Conservation (phyloP, 2,329 filamentous ascomycete genomes). For the Penicillium capsulatum region DNA sequence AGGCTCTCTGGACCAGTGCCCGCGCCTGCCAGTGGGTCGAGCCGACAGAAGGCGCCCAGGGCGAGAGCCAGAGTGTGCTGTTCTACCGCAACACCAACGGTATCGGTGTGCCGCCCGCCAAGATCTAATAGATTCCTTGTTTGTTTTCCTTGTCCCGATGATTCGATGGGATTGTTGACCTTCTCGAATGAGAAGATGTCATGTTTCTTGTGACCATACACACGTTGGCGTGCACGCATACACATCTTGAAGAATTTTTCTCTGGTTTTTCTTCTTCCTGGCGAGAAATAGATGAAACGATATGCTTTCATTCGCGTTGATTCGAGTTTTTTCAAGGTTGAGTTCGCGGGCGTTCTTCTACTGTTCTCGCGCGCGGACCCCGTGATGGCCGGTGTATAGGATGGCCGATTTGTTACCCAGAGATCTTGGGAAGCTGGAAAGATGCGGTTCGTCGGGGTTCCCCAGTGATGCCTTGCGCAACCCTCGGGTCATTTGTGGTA, state of each 20-base stretch:
- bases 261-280: too few species aligned
- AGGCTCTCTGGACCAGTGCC: slow-evolving; percentile 72
- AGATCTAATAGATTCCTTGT: slow-evolving; percentile 33
- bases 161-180: background rate
- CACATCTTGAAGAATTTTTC: slow-evolving; percentile 11
- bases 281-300: slow-evolving; percentile 10
- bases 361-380: too few species aligned
- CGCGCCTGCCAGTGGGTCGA: slow-evolving; percentile 97
- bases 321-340: too few species aligned
- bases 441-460: too few species aligned
- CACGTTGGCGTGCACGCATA: slow-evolving; percentile 8
- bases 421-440: too few species aligned
- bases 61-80: slow-evolving; percentile 75
- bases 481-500: too few species aligned
- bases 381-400: too few species aligned
- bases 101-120: slow-evolving; percentile 60
- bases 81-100: slow-evolving; percentile 97
- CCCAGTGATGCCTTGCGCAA: too few species aligned
- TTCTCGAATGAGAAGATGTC: too few species aligned
- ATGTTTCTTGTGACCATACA: slow-evolving; percentile 5
- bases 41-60: slow-evolving; percentile 74
- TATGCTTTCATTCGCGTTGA: background rate
- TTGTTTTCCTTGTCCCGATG: background rate
- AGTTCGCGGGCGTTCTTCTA: background rate
- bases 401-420: too few species aligned